phyloP scores from a whole-genome alignment of 169 alveolate genomes.

The Eimeria necatrix region DNA sequence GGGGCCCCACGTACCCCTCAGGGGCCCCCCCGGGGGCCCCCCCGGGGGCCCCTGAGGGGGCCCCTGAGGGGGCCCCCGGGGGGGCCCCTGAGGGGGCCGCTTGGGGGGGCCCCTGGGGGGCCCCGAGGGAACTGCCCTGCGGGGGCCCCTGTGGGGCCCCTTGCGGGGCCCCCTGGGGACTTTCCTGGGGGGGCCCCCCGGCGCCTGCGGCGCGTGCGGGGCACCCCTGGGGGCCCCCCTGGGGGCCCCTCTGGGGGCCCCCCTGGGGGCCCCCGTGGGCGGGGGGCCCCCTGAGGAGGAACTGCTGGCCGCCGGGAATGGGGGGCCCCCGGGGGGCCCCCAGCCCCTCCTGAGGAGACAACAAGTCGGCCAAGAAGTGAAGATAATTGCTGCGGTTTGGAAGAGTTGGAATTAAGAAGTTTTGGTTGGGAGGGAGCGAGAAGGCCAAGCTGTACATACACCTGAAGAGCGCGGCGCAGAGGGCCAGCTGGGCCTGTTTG shows the following conservation, averaged over 20 bases:
- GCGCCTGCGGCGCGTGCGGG: background rate
- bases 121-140: no score
- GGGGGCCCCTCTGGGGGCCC: background rate
- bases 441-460: slow-evolving; percentile 3
- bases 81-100: no score
- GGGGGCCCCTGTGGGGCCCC: no score
- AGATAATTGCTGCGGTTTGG: slow-evolving; percentile 86
- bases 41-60: slow-evolving; percentile 33
- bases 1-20: slow-evolving; percentile 7
- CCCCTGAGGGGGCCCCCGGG: no score
- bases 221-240: no score
- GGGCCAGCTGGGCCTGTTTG: background rate
- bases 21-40: slow-evolving; percentile 13
- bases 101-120: no score
- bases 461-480: slow-evolving; percentile 11
- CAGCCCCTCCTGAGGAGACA: background rate
- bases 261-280: background rate
- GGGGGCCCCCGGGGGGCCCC: slow-evolving; percentile 48
- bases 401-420: slow-evolving; percentile 82
- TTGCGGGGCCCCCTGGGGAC: no score
- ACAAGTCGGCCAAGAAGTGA: slow-evolving; percentile 85
- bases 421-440: background rate
- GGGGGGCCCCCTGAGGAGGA: slow-evolving; percentile 36
- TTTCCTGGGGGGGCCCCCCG: background rate
- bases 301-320: background rate